phyloP scores from a whole-genome alignment of 2,329 filamentous ascomycete species.

The Aureobasidium sp. region DNA sequence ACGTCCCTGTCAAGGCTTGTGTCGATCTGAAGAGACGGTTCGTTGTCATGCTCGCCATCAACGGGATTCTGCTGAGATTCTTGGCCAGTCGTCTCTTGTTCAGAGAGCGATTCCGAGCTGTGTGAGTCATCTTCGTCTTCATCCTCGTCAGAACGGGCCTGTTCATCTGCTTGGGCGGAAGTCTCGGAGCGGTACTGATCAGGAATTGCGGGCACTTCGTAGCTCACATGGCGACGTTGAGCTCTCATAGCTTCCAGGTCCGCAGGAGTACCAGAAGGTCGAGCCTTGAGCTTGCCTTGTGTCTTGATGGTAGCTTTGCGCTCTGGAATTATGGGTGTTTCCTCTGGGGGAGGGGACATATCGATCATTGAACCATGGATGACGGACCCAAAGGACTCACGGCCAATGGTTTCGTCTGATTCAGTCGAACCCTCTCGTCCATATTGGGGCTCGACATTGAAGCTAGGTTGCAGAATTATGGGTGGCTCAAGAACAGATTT shows the following conservation, averaged over 20 bases:
- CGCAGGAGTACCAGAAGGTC: slow-evolving; percentile 77
- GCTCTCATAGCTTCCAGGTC: slow-evolving; percentile 72
- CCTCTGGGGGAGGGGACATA: slow-evolving; percentile 17
- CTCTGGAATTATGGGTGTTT: slow-evolving; percentile 65
- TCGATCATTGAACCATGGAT: slow-evolving; percentile 15
- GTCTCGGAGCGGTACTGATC: slow-evolving; percentile 21
- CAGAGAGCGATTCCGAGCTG: slow-evolving; percentile 1
- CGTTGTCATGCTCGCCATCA: background rate
- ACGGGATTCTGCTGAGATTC: background rate
- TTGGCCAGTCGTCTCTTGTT: slow-evolving; percentile 11
- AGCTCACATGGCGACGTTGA: slow-evolving; percentile 75
- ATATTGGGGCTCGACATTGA: slow-evolving; percentile 18
- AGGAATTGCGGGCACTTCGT: slow-evolving; percentile 42
- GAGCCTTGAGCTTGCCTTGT: slow-evolving; percentile 75
- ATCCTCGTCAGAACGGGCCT: background rate
- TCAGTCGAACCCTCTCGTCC: slow-evolving; percentile 14
- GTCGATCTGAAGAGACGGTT: slow-evolving; percentile 12
- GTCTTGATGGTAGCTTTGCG: slow-evolving; percentile 82
- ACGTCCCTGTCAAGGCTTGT: slow-evolving; percentile 18
- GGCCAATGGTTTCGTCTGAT: slow-evolving; percentile 3
- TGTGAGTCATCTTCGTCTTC: background rate
- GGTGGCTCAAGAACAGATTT: slow-evolving; percentile 5
- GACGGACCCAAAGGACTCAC: slow-evolving; percentile 8
- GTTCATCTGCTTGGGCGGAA: background rate
- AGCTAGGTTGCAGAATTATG: background rate